Evolutionary conservation across 768 basidiomycete genomes (phyloP).

Genomic region (Suillus spraguei): DNA sequence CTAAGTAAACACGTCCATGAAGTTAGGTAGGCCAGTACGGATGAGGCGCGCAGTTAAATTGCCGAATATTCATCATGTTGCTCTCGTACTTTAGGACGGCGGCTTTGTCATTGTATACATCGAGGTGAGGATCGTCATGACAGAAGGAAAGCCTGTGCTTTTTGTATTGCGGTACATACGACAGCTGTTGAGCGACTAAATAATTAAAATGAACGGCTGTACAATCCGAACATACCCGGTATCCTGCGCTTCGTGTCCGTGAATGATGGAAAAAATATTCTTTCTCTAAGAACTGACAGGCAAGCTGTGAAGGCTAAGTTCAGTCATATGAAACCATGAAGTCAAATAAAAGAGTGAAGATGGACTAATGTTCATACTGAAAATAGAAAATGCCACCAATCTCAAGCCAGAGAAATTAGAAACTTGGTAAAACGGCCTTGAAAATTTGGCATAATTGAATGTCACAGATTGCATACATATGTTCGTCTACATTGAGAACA

Average conservation of each 20-base stretch:
- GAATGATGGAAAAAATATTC: slow-evolving; percentile 98
- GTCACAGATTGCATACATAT: not conserved
- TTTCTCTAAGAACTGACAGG: too few relatives aligned
- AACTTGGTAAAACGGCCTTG: not conserved
- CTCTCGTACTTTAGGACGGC: slow-evolving; percentile 99
- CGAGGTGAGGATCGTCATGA: slow-evolving; percentile 99
- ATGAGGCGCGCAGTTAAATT: slow-evolving; percentile 96
- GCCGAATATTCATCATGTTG: slow-evolving; percentile 97
- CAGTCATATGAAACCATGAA: too few relatives aligned
- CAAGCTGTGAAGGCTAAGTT: too few relatives aligned
- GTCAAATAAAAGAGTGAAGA: slow-evolving; percentile 33
- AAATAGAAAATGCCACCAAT: too few relatives aligned
- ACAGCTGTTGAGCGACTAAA: slow-evolving; percentile 51
- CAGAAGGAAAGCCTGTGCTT: slow-evolving; percentile 98
- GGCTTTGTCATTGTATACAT: slow-evolving; percentile 99
- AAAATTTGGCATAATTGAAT: not conserved
- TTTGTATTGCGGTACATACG: slow-evolving; percentile 99
- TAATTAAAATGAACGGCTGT: slow-evolving; percentile 3
- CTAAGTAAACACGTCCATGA: slow-evolving; percentile 99
- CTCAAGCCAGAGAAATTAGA: too few relatives aligned
- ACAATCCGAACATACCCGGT: slow-evolving; percentile 69
- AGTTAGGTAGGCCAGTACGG: slow-evolving; percentile 98
- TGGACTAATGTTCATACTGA: too few relatives aligned
- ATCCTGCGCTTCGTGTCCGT: slow-evolving; percentile 98
- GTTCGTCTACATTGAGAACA: not conserved